phyloP scores from a whole-genome alignment of 768 basidiomycete species.

The Pholiota molesta region DNA sequence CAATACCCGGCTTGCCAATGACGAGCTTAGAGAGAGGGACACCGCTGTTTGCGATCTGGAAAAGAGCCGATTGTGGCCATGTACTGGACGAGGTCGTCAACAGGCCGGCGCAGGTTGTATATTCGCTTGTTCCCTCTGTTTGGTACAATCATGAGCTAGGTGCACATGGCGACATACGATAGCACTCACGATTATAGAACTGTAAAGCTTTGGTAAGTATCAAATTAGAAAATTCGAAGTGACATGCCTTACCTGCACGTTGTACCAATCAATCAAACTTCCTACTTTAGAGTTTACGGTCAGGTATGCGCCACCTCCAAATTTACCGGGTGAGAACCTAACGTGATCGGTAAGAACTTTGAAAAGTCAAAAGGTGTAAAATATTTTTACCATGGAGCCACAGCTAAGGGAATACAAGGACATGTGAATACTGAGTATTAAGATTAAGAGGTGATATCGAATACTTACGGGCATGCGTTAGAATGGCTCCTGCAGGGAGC shows the following conservation, averaged over 20 bases:
- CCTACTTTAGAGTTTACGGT: constrained; percentile 57
- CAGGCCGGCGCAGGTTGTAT: constrained; percentile 63
- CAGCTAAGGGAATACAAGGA: constrained; percentile 28
- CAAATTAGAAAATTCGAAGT: neutral
- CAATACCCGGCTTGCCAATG: constrained; percentile 70
- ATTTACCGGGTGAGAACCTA: constrained; percentile 46
- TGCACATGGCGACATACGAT: neutral
- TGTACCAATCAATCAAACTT: constrained; percentile 66
- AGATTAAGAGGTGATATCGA: neutral
- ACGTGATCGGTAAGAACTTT: neutral
- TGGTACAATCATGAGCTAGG: neutral
- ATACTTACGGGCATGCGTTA: constrained; percentile 57
- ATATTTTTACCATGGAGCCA: constrained; percentile 42
- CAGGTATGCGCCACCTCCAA: constrained; percentile 55
- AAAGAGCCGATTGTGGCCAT: constrained; percentile 66
- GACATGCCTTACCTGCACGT: constrained; percentile 43
- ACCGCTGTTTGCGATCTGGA: constrained; percentile 61
- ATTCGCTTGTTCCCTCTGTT: constrained; percentile 62
- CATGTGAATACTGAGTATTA: neutral
- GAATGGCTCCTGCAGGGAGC: constrained; percentile 49
- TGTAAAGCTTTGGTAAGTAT: constrained; percentile 11
- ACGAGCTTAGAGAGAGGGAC: constrained; percentile 66
- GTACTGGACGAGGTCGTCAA: constrained; percentile 56
- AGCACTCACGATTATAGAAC: constrained; percentile 47
- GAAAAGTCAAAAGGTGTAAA: neutral